These are phyloP conservation scores for Diversispora epigaea DNA, from an alignment of 192 early-diverging fungal species.

Conservation along the genomic window DNA sequence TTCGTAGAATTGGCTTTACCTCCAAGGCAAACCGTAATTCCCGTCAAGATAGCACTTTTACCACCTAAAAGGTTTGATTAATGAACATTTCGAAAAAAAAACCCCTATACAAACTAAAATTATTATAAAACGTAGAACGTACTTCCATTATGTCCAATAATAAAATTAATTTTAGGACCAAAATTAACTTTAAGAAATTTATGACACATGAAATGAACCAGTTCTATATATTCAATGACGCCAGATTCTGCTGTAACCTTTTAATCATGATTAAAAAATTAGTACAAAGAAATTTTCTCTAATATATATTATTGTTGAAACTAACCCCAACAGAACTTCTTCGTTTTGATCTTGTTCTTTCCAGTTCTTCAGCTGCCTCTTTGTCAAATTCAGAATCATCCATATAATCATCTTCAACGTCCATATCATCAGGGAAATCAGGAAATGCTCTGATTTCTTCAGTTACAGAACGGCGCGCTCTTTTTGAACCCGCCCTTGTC, in stretches of 20 bases:
- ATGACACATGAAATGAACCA: constrained; percentile 97
- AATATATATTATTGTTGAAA: neutral
- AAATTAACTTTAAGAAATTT: constrained; percentile 73
- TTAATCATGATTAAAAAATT: neutral
- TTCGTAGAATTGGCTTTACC: constrained; percentile 88
- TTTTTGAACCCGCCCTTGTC: constrained; percentile 1
- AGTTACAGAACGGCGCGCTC: constrained; percentile 6
- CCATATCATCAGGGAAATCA: neutral
- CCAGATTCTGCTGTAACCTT: constrained; percentile 61
- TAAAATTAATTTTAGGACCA: constrained; percentile 90
- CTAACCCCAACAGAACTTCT: neutral
- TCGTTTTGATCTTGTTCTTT: neutral
- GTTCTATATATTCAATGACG: constrained; percentile 77
- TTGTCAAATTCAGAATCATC: neutral
- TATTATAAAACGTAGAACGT: constrained; percentile 22
- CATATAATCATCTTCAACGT: neutral
- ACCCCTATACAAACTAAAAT: neutral
- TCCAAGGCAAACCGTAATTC: constrained; percentile 86
- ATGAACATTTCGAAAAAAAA: neutral
- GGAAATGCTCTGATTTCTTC: constrained; percentile 15
- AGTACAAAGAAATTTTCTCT: neutral
- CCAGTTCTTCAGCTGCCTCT: neutral
- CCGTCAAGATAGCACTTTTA: constrained; percentile 95
- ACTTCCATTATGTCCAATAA: constrained; percentile 96
- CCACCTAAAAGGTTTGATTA: constrained; percentile 55